Conservation (phyloP, 1,284 basidiomycete species). For the Ustilago loliicola region DNA sequence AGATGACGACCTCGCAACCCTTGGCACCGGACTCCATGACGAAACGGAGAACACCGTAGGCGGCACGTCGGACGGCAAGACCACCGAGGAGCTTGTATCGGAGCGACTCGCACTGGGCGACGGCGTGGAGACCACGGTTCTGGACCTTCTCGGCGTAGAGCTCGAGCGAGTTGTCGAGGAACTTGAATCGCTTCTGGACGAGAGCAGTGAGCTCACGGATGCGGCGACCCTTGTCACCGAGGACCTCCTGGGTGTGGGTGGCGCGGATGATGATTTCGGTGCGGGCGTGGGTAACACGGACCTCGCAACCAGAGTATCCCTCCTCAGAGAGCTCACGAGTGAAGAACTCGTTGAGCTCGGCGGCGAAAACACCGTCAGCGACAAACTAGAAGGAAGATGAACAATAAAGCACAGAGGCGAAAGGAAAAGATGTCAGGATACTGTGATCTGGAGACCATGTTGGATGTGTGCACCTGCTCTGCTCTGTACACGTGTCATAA, state of each 20-base stretch:
- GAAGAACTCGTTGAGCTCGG: constrained; percentile 97
- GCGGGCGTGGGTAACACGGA: constrained; percentile 98
- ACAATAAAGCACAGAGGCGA: background rate
- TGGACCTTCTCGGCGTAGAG: constrained; percentile 99
- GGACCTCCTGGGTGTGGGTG: constrained; percentile 99
- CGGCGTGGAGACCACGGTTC: constrained; percentile 97
- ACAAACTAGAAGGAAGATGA: constrained; percentile 78
- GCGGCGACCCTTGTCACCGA: constrained; percentile 99
- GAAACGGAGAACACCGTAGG: constrained; percentile 99
- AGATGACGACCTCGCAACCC: constrained; percentile 99
- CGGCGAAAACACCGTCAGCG: constrained; percentile 97
- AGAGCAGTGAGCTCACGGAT: constrained; percentile 98
- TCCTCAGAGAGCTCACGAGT: constrained; percentile 99
- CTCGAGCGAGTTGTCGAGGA: constrained; percentile 97
- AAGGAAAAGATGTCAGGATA: constrained; percentile 16
- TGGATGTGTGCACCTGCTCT: constrained; percentile 6
- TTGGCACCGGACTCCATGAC: constrained; percentile 99
- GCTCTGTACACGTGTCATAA: constrained; percentile 9
- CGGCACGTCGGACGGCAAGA: constrained; percentile 98
- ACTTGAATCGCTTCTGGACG: constrained; percentile 99
- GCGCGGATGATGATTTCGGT: constrained; percentile 99
- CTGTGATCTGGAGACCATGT: background rate
- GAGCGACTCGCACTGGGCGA: constrained; percentile 98
- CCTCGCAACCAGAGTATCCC: constrained; percentile 99
- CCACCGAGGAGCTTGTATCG: constrained; percentile 99